Evolutionary conservation across 768 basidiomycete species (phyloP).

Genomic region (Lactarius indigo): DNA sequence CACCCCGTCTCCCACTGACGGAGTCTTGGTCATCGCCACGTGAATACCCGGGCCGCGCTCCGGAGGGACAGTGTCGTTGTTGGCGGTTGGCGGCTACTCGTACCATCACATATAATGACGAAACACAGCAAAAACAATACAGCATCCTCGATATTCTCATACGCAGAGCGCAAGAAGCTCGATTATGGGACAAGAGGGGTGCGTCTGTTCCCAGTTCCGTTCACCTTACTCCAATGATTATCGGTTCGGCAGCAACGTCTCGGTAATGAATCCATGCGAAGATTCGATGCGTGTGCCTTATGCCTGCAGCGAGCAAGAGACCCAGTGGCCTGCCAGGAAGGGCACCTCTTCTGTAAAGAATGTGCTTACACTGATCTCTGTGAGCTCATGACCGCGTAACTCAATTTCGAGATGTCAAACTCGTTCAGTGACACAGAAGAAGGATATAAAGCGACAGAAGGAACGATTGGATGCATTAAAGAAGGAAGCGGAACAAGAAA

Average conservation of each 20-base stretch:
- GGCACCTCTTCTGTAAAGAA: conserved; percentile 95
- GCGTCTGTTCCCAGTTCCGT: conserved; percentile 26
- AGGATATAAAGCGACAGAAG: conserved; percentile 90
- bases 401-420: conserved; percentile 6
- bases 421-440: conserved; percentile 75
- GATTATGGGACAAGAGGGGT: conserved; percentile 82
- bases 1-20: no score
- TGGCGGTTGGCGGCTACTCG: not conserved
- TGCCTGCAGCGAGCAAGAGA: conserved; percentile 83
- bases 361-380: conserved; percentile 84
- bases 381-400: conserved; percentile 36
- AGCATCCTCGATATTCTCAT: conserved; percentile 84
- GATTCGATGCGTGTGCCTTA: conserved; percentile 86
- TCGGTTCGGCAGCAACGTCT: conserved; percentile 56
- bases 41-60: not conserved
- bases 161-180: conserved; percentile 82
- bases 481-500: conserved; percentile 79
- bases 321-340: conserved; percentile 77
- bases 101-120: conserved; percentile 50
- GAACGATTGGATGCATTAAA: conserved; percentile 68
- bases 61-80: not conserved
- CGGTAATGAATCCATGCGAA: conserved; percentile 90
- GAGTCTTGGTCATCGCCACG: not conserved
- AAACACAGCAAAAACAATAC: conserved; percentile 92
- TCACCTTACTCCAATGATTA: not conserved